Base-by-base conservation (phyloP, 352 stramenopile species). In the Pythium oligandrum region DNA sequence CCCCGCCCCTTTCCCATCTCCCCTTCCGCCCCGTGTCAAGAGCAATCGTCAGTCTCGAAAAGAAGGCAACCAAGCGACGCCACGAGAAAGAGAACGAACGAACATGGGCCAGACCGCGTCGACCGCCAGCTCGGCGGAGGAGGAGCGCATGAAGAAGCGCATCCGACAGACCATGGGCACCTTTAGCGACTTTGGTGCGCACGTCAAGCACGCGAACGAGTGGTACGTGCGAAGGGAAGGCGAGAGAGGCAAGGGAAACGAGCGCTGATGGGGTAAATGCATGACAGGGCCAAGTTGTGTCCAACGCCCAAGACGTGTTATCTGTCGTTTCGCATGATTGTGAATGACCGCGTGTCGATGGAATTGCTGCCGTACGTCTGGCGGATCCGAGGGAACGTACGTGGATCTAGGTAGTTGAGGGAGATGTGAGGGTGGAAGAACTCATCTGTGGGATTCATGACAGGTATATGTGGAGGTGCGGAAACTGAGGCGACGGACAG, bases 121-220 rank as follows among this genome's bases (percentile, higher is more conserved):
- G 4, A 57, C 33, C 44, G 48, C 49, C 36, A 33, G 48, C 6
- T 55, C 55, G 7, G 68, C 77, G 30, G 70, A 83, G 33, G 80
- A 91, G 53, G 76, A 87, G 55, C 76, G 78, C 55, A 88, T 88
- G 75, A 73, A 82, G 62, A 84, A 86, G 53, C 80, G 80, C 48
- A 72, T 87, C 7, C 60, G 69, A 39, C 73, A 83, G 59, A 74
- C 59, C 53, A 91, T 91, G 64, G 74, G 77, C 53, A 80, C 73
- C 10, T 88, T 87, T 64, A 58, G 75, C 51, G 80, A 91, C 55
- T 83, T 91, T 55, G 77, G 74, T 31, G 66, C 66, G 39, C 80
- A 91, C 66, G 57, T 91, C 47, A 68, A 82, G 55, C 78, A 86
- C 47, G 80, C 75, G 34, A 91, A 91, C 66, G 77, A 88, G 63